Conservation (phyloP, 2,329 filamentous ascomycete genomes). For the Aspergillus piperis region DNA sequence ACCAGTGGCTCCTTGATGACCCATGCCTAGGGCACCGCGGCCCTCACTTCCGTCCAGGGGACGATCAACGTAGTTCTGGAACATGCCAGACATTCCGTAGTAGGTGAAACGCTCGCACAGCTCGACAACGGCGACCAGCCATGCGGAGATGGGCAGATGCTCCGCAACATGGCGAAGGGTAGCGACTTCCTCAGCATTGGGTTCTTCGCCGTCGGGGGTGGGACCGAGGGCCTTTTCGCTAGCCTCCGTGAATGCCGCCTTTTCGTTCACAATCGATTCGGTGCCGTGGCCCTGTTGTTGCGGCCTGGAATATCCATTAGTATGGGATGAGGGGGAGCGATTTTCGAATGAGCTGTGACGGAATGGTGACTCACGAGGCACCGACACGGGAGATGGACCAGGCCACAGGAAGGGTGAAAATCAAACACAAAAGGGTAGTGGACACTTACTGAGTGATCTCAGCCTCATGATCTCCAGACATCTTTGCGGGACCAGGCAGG, state of each 20-base stretch:
- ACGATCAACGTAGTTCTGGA: constrained; percentile 58
- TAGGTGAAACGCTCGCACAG: constrained; percentile 61
- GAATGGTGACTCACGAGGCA: background rate
- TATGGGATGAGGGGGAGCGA: background rate
- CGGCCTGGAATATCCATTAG: constrained; percentile 12
- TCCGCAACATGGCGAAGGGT: constrained; percentile 57
- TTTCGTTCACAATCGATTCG: constrained; percentile 27
- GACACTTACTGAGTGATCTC: constrained; percentile 31
- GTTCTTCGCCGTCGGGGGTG: constrained; percentile 54
- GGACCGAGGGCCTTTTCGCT: constrained; percentile 34
- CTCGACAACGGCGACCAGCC: constrained; percentile 59
- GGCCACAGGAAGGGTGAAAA: background rate
- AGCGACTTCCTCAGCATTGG: constrained; percentile 54
- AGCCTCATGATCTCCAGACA: constrained; percentile 32
- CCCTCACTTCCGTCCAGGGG: constrained; percentile 42
- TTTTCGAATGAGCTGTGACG: background rate
- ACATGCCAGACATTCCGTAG: constrained; percentile 57
- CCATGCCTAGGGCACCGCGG: constrained; percentile 46
- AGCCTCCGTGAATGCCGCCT: constrained; percentile 24
- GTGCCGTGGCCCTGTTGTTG: constrained; percentile 21
- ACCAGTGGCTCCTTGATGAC: constrained; percentile 50
- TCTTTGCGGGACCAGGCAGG: constrained; percentile 17
- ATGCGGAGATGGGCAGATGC: constrained; percentile 57
- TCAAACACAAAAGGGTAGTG: background rate
- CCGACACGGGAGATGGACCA: background rate